Base-by-base conservation (phyloP, 1,284 basidiomycete species). In the Microbotryomycetes sp. region DNA sequence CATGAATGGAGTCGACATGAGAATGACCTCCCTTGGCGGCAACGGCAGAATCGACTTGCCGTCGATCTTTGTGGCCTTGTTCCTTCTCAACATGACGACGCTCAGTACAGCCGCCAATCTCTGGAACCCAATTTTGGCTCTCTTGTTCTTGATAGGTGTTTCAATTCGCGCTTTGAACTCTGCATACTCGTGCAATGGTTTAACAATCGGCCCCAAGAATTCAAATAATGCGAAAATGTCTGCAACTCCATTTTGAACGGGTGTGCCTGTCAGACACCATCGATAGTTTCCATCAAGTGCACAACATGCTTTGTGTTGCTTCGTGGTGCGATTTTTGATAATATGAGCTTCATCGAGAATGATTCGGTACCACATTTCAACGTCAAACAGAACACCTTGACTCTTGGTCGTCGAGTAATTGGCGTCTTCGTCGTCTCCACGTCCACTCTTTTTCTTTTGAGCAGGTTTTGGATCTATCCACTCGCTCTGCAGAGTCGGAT, bases 311-410 rank as follows among this genome's bases (percentile, higher is more conserved):
- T 85, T 80, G 1, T 73, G 62, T 30, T 83, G 82, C 74, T 92
- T 89, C 0, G 93, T 90, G 32, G 82, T 86, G 62, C 84, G 80
- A 72, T 97, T 96, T 81, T 97, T 97, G 79, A 98, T 97, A 72
- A 89, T 92, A 73, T 98, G 94, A 0, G 94, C 94, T 74, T 98
- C 94, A 72, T 97, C 92, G 31, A 65, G 54, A 49, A 54, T 66
- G 12, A 50, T 36, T 1, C 66, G 64, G 46, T 68, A 62, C 58
- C 66, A 63, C 3, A 22, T 32, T n/a, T 63, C 49, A 6, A 88
- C 80, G 14, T 82, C 81, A 70, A 90, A 96, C 16, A 97, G 74
- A 0, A 91, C 88, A 67, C 81, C 81, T 36, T 72, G 72, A 12
- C 12, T 12, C 9, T 9, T 9, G 36, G 36, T 42, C 12, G 19